Percentiles rank a stretch among this genome's conserved stretches.
Evolutionary conservation across 805 yeast species (phyloP).

Genomic region (Candida methanosorbosa): DNA sequence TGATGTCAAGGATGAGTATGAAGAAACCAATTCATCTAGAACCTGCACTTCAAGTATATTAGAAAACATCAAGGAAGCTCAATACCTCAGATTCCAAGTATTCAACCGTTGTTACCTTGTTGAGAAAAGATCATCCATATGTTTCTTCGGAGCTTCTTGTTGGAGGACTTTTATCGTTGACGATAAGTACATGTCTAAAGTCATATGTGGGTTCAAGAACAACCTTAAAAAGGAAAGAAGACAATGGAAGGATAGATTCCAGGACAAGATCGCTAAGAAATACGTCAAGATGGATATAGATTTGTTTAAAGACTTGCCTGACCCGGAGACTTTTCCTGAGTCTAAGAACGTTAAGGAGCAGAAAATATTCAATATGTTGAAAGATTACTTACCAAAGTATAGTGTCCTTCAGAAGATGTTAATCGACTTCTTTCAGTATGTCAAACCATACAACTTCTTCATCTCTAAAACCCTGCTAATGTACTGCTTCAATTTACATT

Average conservation of each 20-base stretch:
- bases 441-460: conserved; percentile 6
- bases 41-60: too few species aligned
- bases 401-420: conserved; percentile 2
- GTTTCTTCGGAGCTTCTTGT: conserved; percentile 8
- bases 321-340: too few species aligned
- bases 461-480: conserved; percentile 9
- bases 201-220: conserved; percentile 1
- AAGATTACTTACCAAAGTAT: too few species aligned
- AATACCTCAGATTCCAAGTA: background rate
- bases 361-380: too few species aligned
- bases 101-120: conserved; percentile 1
- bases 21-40: too few species aligned
- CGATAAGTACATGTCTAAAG: conserved; percentile 4
- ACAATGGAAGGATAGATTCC: conserved; percentile 8
- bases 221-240: conserved; percentile 6
- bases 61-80: background rate
- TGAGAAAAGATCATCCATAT: conserved; percentile 3
- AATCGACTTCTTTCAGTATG: conserved; percentile 1
- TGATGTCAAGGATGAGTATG: too few species aligned
- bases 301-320: too few species aligned
- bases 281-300: too few species aligned
- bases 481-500: conserved; percentile 4
- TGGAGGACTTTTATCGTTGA: conserved; percentile 8
- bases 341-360: too few species aligned
- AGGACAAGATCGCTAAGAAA: background rate